Base-by-base conservation (phyloP, 2,329 filamentous ascomycete species). In the Leptographium procerum region DNA sequence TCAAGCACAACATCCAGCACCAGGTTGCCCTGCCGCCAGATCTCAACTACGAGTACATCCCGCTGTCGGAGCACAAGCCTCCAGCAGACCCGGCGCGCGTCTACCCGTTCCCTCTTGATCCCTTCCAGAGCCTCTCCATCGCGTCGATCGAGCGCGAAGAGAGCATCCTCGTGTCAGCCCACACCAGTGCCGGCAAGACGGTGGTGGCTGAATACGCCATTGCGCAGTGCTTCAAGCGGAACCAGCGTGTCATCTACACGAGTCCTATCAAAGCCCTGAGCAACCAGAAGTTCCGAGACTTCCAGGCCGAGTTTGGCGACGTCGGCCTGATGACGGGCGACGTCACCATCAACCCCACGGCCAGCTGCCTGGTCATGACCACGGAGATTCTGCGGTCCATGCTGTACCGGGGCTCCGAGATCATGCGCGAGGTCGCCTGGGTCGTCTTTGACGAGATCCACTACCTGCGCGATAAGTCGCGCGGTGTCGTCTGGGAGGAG, bases 341-440 rank as follows among this genome's bases (percentile, higher is more conserved):
- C 81, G 92, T 97, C 63, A 99, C 94, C 28, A 99, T 99, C 73
- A 99, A 99, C 71, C 95, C 95, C 4, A 97, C 94, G 4, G 94
- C 94, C 16, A 97, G 91, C 61, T 99, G 94, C 71, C 77, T 99
- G 60, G 94, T 99, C 67, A 99, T 99, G 94, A 99, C 94, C 0
- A 99, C 94, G 0, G 94, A 99, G 76, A 99, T 99, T 90, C 73
- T 99, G 69, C 87, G 94, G 54, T 97, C 92, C 22, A 99, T 99
- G 94, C 71, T 99, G 73, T 99, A 99, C 72, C 84, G 94, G 65
- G 94, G 94, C 61, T 97, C 94, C 0, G 94, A 99, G 75, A 97
- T 99, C 64, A 99, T 99, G 92, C 90, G 94, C 65, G 94, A 99
- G 75, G 95, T 99, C 1, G 91, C 88, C 16, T 99, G 94, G 94